Percentiles rank a stretch among this genome's conserved stretches.
Evolutionary conservation across 257 asterid genomes (phyloP).

Genomic region (Przewalskia tangutica): DNA sequence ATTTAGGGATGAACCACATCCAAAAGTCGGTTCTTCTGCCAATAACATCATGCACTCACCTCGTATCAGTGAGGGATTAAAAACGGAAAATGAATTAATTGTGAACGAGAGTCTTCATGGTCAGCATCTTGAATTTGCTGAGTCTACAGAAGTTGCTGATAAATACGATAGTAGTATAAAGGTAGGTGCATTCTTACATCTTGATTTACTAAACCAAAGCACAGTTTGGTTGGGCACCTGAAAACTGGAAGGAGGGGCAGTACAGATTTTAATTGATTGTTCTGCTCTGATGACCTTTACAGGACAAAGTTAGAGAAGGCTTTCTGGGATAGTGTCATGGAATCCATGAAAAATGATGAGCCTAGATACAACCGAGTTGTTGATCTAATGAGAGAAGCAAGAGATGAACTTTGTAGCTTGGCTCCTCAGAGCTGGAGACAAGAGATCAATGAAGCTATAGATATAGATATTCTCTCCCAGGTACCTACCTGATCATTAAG

Average conservation of each 20-base stretch:
- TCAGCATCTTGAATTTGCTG: slow-evolving; percentile 33
- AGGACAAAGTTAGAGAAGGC: slow-evolving; percentile 71
- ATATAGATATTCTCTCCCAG: slow-evolving; percentile 72
- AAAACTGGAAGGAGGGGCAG: not conserved
- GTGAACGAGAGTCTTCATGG: slow-evolving; percentile 91
- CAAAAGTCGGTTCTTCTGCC: slow-evolving; percentile 18
- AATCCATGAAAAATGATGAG: slow-evolving; percentile 56
- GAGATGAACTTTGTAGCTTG: slow-evolving; percentile 68
- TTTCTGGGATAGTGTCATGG: slow-evolving; percentile 86
- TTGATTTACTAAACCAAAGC: not conserved
- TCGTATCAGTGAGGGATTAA: slow-evolving; percentile 30
- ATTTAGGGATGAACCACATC: slow-evolving; percentile 33
- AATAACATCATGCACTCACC: slow-evolving; percentile 12
- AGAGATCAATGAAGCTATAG: slow-evolving; percentile 62
- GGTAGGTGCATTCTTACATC: slow-evolving; percentile 30
- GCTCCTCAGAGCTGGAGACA: slow-evolving; percentile 83
- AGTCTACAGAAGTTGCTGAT: slow-evolving; percentile 19
- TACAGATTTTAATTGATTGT: not conserved
- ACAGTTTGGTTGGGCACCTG: not conserved
- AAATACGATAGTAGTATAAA: slow-evolving; percentile 25
- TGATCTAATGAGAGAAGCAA: slow-evolving; percentile 74
- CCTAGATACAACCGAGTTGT: slow-evolving; percentile 53
- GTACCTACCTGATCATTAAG: slow-evolving; percentile 18
- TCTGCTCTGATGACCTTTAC: slow-evolving; percentile 6
- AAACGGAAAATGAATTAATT: slow-evolving; percentile 61